Evolutionary conservation across 371 early-diverging fungal species (phyloP).

Genomic region (Mortierella sp.): DNA sequence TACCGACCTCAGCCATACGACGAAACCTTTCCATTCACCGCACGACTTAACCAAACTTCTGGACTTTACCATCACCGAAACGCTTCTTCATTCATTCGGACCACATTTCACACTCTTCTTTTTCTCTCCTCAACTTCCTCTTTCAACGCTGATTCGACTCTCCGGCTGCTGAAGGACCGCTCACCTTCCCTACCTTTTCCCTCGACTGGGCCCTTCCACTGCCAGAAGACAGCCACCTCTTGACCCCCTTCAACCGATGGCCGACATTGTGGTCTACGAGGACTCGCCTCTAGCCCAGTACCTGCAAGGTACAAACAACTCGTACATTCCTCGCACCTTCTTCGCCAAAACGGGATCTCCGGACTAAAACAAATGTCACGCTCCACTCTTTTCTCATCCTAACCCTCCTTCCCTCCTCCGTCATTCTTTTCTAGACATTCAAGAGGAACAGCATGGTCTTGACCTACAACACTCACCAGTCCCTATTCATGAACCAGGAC

Average conservation of each 20-base stretch:
- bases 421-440: conserved; percentile 38
- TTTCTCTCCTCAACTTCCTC: background rate
- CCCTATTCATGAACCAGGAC: conserved; percentile 48
- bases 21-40: background rate
- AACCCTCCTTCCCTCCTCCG: background rate
- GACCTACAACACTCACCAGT: conserved; percentile 49
- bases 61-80: background rate
- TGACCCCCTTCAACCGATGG: conserved; percentile 55
- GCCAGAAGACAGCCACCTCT: background rate
- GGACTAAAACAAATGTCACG: background rate
- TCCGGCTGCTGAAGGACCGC: conserved; percentile 2
- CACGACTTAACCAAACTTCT: background rate
- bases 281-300: conserved; percentile 83
- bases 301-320: conserved; percentile 63
- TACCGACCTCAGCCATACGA: background rate
- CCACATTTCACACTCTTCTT: background rate
- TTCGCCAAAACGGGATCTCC: conserved; percentile 8
- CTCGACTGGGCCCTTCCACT: conserved; percentile 8
- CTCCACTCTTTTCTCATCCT: background rate
- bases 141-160: conserved; percentile 7
- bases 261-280: conserved; percentile 79
- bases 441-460: conserved; percentile 46
- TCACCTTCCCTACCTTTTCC: conserved; percentile 3
- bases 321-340: background rate
- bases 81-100: background rate